phyloP scores from a whole-genome alignment of 2,329 filamentous ascomycete species.

The Trichocomaceae sp. region DNA sequence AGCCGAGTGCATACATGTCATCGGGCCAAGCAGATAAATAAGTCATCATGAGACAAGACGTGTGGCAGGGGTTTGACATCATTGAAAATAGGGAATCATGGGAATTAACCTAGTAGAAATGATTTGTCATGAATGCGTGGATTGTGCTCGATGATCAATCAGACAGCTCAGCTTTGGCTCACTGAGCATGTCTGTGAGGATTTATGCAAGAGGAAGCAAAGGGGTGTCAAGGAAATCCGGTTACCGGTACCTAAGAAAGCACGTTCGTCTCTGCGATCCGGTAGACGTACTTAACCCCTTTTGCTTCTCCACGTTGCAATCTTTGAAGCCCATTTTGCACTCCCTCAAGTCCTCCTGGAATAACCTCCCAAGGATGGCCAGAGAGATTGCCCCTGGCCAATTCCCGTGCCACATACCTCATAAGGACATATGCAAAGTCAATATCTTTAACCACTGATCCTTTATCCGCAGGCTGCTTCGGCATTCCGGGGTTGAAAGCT shows the following conservation, averaged over 20 bases:
- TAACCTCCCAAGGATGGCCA: conserved; percentile 46
- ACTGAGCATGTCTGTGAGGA: no score
- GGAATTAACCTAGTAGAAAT: no score
- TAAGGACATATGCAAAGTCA: conserved; percentile 44
- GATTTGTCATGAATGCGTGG: no score
- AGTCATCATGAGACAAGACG: no score
- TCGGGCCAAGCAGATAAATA: no score
- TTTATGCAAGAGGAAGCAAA: no score
- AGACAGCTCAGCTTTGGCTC: no score
- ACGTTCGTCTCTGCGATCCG: conserved; percentile 44
- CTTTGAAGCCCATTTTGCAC: conserved; percentile 49
- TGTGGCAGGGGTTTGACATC: no score
- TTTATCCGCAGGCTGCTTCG: not conserved
- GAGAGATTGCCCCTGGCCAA: conserved; percentile 42
- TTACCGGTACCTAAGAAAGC: not conserved
- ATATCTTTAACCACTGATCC: conserved; percentile 21
- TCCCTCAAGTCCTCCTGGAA: conserved; percentile 49
- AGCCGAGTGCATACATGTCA: no score
- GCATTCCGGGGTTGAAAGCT: not conserved
- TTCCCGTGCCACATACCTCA: conserved; percentile 39
- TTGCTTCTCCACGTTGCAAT: conserved; percentile 55
- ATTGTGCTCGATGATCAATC: no score
- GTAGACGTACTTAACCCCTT: conserved; percentile 59
- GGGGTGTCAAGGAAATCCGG: no score
- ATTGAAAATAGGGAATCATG: no score